phyloP scores from a whole-genome alignment of 441 rosid genomes.

The Theobroma grandiflorum region DNA sequence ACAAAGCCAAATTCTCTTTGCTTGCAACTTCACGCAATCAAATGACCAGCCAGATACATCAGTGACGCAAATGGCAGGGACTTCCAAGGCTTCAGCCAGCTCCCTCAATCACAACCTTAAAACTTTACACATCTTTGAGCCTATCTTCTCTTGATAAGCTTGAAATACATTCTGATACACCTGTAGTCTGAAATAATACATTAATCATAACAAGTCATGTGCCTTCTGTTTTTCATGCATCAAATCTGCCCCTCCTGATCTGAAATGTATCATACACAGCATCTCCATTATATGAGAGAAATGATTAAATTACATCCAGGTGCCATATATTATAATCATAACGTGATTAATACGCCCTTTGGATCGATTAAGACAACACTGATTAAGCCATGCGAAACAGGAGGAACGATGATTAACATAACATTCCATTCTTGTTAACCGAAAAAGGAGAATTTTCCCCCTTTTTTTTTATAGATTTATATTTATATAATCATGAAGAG shows the following conservation, averaged over 20 bases:
- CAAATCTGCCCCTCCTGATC: constrained; percentile 23
- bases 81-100: background rate
- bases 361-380: constrained; percentile 37
- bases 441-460: background rate
- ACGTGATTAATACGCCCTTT: constrained; percentile 23
- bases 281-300: constrained; percentile 22
- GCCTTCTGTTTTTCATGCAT: constrained; percentile 21
- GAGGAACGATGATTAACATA: background rate
- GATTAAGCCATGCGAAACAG: background rate
- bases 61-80: constrained; percentile 1
- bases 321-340: constrained; percentile 6
- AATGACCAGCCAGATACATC: constrained; percentile 1
- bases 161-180: background rate
- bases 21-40: constrained; percentile 13
- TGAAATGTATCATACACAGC: constrained; percentile 8
- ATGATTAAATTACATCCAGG: background rate
- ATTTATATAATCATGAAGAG: constrained; percentile 25
- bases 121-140: background rate
- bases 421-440: background rate
- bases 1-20: constrained; percentile 1
- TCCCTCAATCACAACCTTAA: background rate
- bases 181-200: background rate
- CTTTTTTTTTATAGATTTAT: background rate
- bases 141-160: background rate
- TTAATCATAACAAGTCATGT: constrained; percentile 9